Conservation (phyloP, 768 basidiomycete species). For the Termitomyces sp. region DNA sequence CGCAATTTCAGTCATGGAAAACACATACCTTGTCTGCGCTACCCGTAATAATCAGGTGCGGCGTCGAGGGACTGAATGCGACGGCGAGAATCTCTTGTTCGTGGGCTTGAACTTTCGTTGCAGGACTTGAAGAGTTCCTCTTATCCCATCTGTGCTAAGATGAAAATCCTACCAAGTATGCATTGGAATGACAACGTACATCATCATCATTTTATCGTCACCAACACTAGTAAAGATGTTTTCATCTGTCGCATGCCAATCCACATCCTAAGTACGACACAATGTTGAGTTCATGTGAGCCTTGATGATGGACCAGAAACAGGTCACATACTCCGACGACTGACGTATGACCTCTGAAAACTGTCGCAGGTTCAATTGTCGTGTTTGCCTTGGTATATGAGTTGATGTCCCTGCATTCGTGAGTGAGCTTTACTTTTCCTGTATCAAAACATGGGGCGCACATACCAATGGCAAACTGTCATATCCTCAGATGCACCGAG, state of each 20-base stretch:
- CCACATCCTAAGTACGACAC: slow-evolving; percentile 67
- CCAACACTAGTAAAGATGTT: slow-evolving; percentile 91
- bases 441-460: background rate
- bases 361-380: slow-evolving; percentile 76
- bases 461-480: slow-evolving; percentile 91
- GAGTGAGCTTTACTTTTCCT: slow-evolving; percentile 1
- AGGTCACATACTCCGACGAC: slow-evolving; percentile 75
- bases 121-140: slow-evolving; percentile 63
- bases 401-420: slow-evolving; percentile 74
- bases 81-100: slow-evolving; percentile 88
- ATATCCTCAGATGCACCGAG: slow-evolving; percentile 93
- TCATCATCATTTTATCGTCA: slow-evolving; percentile 90
- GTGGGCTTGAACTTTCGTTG: slow-evolving; percentile 75
- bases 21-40: slow-evolving; percentile 83
- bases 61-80: slow-evolving; percentile 79
- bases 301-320: background rate
- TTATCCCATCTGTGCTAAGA: slow-evolving; percentile 79
- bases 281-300: background rate
- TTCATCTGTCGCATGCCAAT: slow-evolving; percentile 85
- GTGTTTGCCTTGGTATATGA: slow-evolving; percentile 76
- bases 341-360: slow-evolving; percentile 85
- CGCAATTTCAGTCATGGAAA: background rate
- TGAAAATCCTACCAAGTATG: background rate
- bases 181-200: slow-evolving; percentile 48
- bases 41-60: slow-evolving; percentile 81